These are phyloP conservation scores for Pelargonium citronellum DNA, from an alignment of 441 rosid species.

Conservation along the genomic window DNA sequence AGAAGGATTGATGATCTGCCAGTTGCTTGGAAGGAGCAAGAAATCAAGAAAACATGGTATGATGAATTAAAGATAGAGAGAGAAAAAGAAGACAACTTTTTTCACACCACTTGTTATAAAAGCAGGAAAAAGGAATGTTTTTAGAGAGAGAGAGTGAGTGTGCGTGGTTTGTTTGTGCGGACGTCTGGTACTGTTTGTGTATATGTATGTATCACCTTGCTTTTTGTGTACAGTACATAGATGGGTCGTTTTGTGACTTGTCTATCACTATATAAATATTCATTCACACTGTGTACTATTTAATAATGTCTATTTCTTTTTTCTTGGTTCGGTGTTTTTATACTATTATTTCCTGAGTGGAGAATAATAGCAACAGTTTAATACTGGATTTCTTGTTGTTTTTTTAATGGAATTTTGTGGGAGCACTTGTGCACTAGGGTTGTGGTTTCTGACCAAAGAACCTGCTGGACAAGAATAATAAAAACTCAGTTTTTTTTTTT, in stretches of 20 bases:
- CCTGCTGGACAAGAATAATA: background rate
- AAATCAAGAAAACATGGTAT: conserved; percentile 5
- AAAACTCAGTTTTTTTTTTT: background rate
- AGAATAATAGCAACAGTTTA: background rate
- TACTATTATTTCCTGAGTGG: background rate
- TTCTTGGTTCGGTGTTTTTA: background rate
- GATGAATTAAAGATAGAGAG: conserved; percentile 9
- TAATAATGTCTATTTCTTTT: background rate
- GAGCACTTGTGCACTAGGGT: background rate
- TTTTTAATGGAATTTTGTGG: background rate
- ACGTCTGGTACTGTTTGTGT: conserved; percentile 27
- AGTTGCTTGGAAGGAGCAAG: background rate
- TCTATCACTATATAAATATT: background rate
- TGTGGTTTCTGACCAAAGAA: background rate
- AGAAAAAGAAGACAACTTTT: conserved; percentile 15
- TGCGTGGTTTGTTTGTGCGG: conserved; percentile 12
- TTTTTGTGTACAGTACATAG: conserved; percentile 26
- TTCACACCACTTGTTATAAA: conserved; percentile 22
- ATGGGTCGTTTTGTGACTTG: background rate
- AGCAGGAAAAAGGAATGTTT: conserved; percentile 25
- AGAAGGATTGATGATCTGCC: conserved; percentile 2
- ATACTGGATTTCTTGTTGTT: background rate
- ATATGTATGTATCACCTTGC: conserved; percentile 31
- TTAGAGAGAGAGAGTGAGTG: background rate
- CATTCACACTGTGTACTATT: background rate